Conservation (phyloP, 176 grass and related monocot species). For the Bonia amplexicaulis region DNA sequence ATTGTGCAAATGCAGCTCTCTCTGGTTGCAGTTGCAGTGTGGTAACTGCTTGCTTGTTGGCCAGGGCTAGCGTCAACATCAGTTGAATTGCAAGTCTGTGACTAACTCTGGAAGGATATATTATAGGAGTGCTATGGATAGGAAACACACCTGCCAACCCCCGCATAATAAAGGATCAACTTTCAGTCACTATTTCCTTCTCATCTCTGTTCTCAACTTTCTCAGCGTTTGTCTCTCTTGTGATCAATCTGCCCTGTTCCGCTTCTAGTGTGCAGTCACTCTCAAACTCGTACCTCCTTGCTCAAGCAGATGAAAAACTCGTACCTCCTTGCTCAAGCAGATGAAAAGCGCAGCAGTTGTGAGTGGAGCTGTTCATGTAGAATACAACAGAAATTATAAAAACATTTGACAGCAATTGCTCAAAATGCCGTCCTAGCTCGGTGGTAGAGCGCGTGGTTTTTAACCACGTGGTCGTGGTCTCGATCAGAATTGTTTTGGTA, state of each 20-base stretch:
- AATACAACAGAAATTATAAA: no score
- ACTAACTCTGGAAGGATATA: neutral
- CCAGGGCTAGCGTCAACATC: neutral
- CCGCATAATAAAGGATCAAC: neutral
- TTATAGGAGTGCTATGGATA: neutral
- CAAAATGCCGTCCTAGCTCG: no score
- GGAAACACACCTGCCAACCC: neutral
- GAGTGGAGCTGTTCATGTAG: neutral
- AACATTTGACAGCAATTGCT: no score
- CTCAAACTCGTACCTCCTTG: neutral
- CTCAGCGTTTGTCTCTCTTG: no score
- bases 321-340: no score
- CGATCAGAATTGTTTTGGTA: no score
- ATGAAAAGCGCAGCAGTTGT: neutral
- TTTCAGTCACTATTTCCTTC: neutral
- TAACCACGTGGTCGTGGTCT: no score
- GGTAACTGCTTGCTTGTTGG: neutral
- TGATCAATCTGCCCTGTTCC: no score
- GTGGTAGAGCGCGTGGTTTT: no score
- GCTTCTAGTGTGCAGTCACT: no score
- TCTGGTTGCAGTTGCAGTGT: neutral
- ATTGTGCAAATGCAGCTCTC: neutral
- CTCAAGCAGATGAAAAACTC: neutral
- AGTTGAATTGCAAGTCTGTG: neutral
- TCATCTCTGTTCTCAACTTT: no score